phyloP scores from a whole-genome alignment of 2,329 filamentous ascomycete species.

The Trichophyton mentagrophytes region DNA sequence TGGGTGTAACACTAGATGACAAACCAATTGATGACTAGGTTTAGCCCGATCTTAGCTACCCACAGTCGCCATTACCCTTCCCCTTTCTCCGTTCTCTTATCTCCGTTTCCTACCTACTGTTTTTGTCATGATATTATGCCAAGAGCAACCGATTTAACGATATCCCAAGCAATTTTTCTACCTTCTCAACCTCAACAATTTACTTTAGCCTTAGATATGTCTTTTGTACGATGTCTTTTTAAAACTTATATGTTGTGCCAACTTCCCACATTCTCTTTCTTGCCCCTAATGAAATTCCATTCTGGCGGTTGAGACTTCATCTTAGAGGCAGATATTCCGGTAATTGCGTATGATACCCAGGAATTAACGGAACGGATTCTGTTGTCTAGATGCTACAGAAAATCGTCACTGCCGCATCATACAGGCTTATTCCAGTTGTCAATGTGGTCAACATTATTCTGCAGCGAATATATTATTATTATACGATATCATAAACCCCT shows the following conservation, averaged over 20 bases:
- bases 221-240: background rate
- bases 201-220: background rate
- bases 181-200: no score
- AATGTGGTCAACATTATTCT: background rate
- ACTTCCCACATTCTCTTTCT: background rate
- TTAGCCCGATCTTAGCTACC: background rate
- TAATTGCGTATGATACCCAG: no score
- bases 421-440: no score
- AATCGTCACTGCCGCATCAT: no score
- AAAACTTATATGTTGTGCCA: background rate
- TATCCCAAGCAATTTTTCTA: background rate
- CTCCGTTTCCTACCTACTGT: background rate
- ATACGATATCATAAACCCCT: background rate
- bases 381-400: no score
- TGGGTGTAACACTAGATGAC: constrained; percentile 57
- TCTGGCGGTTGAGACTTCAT: background rate
- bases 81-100: background rate
- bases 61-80: background rate
- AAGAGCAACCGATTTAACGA: constrained; percentile 2
- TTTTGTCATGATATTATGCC: constrained; percentile 4
- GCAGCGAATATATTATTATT: background rate
- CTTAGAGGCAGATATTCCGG: no score
- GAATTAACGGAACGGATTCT: no score
- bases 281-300: background rate
- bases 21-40: constrained; percentile 62